Base-by-base conservation (phyloP, 352 stramenopile genomes). In the Globisporangium apiculatum region DNA sequence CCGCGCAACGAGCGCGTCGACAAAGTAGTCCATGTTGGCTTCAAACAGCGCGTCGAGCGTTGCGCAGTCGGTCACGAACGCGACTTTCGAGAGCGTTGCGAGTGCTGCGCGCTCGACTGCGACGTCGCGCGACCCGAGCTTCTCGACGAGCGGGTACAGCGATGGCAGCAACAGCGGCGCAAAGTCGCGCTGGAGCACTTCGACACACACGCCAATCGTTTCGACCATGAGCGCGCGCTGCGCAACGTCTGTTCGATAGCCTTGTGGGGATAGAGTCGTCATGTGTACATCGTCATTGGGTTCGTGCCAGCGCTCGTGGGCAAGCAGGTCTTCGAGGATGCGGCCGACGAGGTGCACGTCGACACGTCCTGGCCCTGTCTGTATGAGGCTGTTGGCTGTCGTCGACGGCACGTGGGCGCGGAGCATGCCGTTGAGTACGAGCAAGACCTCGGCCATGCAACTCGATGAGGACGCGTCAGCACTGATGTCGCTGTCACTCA, bases 11-110 rank as follows among this genome's bases (percentile, higher is more conserved):
- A 95, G 64, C 1, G 83, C 70, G 64, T 95, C 86, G 17, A 94
- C 79, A 57, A 95, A 91, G 60, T 95, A 95, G 64, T 95, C 86
- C 81, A 93, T 93, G 52, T 93, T 95, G 53, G 64, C 63, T 51
- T 87, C 73, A 24, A 93, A 87, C 46, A 93, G 70, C 17, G 64
- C 67, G 48, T 89, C 78, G 43, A 91, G 59, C 7, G 74, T 83
- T 7, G 58, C 58, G 36, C 87, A 82, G 14, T 68, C 75, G 17
- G 75, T 82, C 37, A 77, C 73, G 48, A 74, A 86, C 41, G 79
- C 81, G 17, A 95, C 62, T 40, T 83, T 89, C 18, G 78, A 62
- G 12, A 95, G 65, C n/a, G 82, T 72, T 46, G 71, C 71, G n/a
- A 91, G 68, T 15, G 83, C 79, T 11, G 79, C 74, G 17, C 75